phyloP scores from a whole-genome alignment of 768 basidiomycete genomes.

The Lactarius indigo region DNA sequence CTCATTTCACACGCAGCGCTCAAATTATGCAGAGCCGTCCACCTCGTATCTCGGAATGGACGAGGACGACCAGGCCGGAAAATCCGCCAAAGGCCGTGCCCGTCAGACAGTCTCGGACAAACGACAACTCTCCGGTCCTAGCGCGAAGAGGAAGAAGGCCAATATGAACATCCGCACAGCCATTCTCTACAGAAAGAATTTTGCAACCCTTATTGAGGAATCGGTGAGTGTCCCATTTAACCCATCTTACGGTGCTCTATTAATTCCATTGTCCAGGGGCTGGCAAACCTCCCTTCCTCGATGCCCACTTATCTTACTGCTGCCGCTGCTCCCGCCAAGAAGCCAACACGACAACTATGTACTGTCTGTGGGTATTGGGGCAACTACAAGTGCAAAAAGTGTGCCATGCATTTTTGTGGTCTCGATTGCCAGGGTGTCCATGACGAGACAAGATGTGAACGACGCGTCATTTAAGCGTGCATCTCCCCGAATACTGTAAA shows the following conservation, averaged over 20 bases:
- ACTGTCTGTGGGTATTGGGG: slow-evolving; percentile 89
- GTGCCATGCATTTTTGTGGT: slow-evolving; percentile 75
- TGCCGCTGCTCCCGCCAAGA: slow-evolving; percentile 50
- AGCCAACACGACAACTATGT: slow-evolving; percentile 71
- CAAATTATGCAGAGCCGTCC: slow-evolving; percentile 69
- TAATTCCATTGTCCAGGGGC: slow-evolving; percentile 42
- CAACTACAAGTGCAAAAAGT: slow-evolving; percentile 71
- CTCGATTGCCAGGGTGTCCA: slow-evolving; percentile 70
- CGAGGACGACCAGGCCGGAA: slow-evolving; percentile 45
- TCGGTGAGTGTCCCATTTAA: slow-evolving; percentile 49
- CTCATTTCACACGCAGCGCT: slow-evolving; percentile 45
- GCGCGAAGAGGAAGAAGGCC: slow-evolving; percentile 70
- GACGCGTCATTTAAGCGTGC: slow-evolving; percentile 50
- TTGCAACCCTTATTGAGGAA: slow-evolving; percentile 71
- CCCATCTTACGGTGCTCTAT: background rate
- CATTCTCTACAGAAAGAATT: slow-evolving; percentile 77
- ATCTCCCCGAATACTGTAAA: background rate
- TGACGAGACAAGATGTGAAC: slow-evolving; percentile 77
- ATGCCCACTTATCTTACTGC: slow-evolving; percentile 73
- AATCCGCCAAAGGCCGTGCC: slow-evolving; percentile 61
- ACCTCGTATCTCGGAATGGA: slow-evolving; percentile 38
- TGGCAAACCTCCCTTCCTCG: slow-evolving; percentile 48
- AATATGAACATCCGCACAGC: slow-evolving; percentile 78
- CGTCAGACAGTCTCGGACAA: slow-evolving; percentile 80
- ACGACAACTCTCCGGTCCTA: slow-evolving; percentile 49